phyloP scores from a whole-genome alignment of 208 protist species.

The Phytomonas sp. region DNA sequence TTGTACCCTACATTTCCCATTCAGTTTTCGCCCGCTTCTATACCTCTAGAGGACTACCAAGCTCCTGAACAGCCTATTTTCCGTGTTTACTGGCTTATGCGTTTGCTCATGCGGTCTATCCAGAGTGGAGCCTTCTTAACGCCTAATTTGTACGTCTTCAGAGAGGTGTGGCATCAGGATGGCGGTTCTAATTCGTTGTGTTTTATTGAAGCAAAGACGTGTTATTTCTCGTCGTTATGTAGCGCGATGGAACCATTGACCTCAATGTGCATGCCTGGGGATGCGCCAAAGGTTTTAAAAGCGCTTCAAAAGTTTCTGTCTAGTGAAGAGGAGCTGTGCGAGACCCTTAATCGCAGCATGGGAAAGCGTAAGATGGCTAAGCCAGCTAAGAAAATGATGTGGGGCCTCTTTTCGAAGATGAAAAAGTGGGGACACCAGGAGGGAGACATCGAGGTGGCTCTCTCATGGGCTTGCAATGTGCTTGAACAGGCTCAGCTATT shows the following conservation, averaged over 20 bases:
- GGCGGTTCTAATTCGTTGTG: slow-evolving; percentile 33
- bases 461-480: slow-evolving; percentile 54
- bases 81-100: slow-evolving; percentile 79
- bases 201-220: slow-evolving; percentile 48
- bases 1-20: slow-evolving; percentile 54
- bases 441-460: slow-evolving; percentile 38
- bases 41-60: slow-evolving; percentile 54
- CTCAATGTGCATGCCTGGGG: slow-evolving; percentile 39
- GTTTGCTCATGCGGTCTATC: slow-evolving; percentile 55
- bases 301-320: slow-evolving; percentile 39
- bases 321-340: slow-evolving; percentile 29
- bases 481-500: slow-evolving; percentile 68
- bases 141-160: slow-evolving; percentile 63
- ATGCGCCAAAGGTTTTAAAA: slow-evolving; percentile 30
- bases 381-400: slow-evolving; percentile 36
- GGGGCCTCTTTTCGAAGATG: slow-evolving; percentile 42
- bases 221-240: slow-evolving; percentile 57
- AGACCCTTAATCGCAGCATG: slow-evolving; percentile 38
- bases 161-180: slow-evolving; percentile 70
- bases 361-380: slow-evolving; percentile 30
- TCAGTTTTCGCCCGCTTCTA: slow-evolving; percentile 42
- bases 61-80: slow-evolving; percentile 32
- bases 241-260: slow-evolving; percentile 51
- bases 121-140: slow-evolving; percentile 68
- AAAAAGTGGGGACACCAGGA: slow-evolving; percentile 64